These are phyloP conservation scores for Pinus taeda DNA, from an alignment of 75 land plant genomes.

Conservation along the genomic window DNA sequence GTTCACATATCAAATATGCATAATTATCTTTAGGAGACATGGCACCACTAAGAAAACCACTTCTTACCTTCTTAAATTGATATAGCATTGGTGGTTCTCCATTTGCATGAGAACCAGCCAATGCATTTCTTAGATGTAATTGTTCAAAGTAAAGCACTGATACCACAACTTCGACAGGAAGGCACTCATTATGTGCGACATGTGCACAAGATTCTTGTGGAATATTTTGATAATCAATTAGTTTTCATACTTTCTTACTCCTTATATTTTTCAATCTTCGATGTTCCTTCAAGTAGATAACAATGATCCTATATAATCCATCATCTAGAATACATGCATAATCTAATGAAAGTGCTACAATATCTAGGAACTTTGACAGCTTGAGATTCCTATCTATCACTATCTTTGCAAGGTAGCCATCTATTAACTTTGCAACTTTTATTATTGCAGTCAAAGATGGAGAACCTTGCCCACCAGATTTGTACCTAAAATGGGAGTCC, in stretches of 20 bases:
- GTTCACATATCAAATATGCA: slow-evolving; percentile 88
- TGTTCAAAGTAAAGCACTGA: no score
- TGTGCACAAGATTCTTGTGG: slow-evolving; percentile 86
- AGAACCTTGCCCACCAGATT: slow-evolving; percentile 37
- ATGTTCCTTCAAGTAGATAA: slow-evolving; percentile 78
- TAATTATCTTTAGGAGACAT: slow-evolving; percentile 88
- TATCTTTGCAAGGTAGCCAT: slow-evolving; percentile 63
- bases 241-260: slow-evolving; percentile 62
- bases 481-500: slow-evolving; percentile 21
- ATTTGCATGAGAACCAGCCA: no score
- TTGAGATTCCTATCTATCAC: slow-evolving; percentile 56
- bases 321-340: slow-evolving; percentile 57
- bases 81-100: no score
- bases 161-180: slow-evolving; percentile 26
- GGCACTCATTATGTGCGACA: slow-evolving; percentile 84
- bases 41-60: slow-evolving; percentile 49
- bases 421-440: slow-evolving; percentile 50
- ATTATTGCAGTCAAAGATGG: slow-evolving; percentile 35
- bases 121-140: no score
- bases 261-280: slow-evolving; percentile 26
- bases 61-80: no score
- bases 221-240: slow-evolving; percentile 78
- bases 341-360: slow-evolving; percentile 47
- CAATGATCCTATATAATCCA: slow-evolving; percentile 65
- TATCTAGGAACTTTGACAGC: slow-evolving; percentile 44